Evolutionary conservation across 208 protist genomes (phyloP), one percentile per base, ranked within the genome.

Genomic region (Leptomonas seymouri): DNA sequence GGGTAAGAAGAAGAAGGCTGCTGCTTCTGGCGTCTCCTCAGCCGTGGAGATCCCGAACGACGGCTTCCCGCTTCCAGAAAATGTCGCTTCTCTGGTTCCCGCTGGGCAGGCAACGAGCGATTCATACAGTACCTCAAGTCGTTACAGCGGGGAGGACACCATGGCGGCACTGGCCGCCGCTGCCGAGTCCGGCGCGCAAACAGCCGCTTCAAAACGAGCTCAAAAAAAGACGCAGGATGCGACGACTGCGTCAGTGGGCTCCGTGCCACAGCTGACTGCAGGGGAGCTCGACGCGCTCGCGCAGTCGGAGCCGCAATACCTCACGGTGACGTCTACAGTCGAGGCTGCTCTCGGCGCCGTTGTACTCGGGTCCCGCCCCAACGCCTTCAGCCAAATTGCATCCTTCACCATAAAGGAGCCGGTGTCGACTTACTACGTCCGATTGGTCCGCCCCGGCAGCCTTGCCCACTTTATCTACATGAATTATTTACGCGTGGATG

Each of bases 321-420:
- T 95, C 2, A 54, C 51, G 0, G 78, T 91, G n/a, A 77, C 70
- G 12, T 79, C 85, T 25, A 90, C 82, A 20, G 67, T 95, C 8
- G 85, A 95, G 61, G 79, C 84, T 7, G 80, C 85, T 4, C 74
- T 95, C 9, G 85, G 90, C 16, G 64, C 54, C 15, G 49, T 81
- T 5, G 81, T 93, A 20, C 36, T 89, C 21, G 77, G 78, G 34
- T 76, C 77, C 25, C 78, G 89, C 6, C 86, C 87, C 20, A 82
- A 80, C 64, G 82, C 86, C n/a, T 95, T 95, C 65, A 84, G 82
- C 5, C 49, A 65, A 42, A 31, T 90, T 15, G 75, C 83, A 4
- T 64, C 68, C 27, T 72, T 91, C 46, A 68, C 74, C 28, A 45
- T 34, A 14, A 31, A 72, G 30, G 46, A 69, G 23, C 77, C 83